These are phyloP conservation scores for Ascodesmis nigricans DNA, from an alignment of 495 filamentous ascomycete species.

Conservation along the genomic window DNA sequence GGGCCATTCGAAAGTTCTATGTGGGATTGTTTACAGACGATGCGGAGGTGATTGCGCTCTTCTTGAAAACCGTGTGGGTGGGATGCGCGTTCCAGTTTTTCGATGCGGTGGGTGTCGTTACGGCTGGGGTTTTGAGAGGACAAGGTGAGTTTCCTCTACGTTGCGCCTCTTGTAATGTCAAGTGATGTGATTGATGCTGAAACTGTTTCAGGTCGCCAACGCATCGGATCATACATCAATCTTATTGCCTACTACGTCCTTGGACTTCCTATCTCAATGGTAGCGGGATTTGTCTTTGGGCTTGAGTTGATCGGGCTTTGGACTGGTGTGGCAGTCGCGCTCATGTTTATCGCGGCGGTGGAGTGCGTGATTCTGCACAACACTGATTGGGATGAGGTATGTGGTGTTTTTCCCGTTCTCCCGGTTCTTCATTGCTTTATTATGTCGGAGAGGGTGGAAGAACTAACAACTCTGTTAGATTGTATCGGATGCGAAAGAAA, in stretches of 20 bases:
- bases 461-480: too few relatives aligned
- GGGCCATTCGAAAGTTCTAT: conserved; percentile 39
- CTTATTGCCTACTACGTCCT: conserved; percentile 66
- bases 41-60: conserved; percentile 50
- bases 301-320: conserved; percentile 64
- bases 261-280: conserved; percentile 65
- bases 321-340: conserved; percentile 52
- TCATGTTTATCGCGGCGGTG: conserved; percentile 26
- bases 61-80: conserved; percentile 49
- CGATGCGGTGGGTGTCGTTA: conserved; percentile 53
- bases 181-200: not conserved
- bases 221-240: conserved; percentile 73
- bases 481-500: too few relatives aligned
- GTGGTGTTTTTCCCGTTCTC: conserved; percentile 7
- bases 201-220: conserved; percentile 42
- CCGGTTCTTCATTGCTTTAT: too few relatives aligned
- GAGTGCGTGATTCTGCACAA: conserved; percentile 12
- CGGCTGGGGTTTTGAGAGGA: conserved; percentile 65
- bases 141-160: conserved; percentile 13
- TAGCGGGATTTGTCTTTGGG: conserved; percentile 43
- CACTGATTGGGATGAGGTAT: conserved; percentile 20
- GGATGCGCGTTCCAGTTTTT: conserved; percentile 76
- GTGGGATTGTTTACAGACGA: conserved; percentile 65
- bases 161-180: not conserved
- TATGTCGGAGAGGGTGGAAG: too few relatives aligned